Conservation (phyloP, 371 early-diverging fungal species). For the Mortierella sp. region DNA sequence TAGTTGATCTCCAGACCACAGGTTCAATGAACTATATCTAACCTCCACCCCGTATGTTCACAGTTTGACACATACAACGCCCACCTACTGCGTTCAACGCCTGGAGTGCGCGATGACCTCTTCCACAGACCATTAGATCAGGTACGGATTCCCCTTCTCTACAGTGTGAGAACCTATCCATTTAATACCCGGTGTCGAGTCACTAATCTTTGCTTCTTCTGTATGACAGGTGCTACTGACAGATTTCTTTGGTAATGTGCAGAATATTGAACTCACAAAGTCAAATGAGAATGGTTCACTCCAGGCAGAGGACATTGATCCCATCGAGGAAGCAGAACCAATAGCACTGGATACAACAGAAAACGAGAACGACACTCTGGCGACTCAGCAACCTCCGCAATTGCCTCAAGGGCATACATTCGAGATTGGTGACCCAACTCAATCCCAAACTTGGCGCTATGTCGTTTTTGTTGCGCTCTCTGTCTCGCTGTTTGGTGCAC, state of each 20-base stretch:
- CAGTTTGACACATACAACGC: constrained; percentile 85
- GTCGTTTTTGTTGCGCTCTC: constrained; percentile 31
- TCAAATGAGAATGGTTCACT: constrained; percentile 31
- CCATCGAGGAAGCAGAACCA: constrained; percentile 7
- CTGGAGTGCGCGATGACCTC: constrained; percentile 86
- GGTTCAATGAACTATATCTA: too few species aligned
- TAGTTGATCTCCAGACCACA: too few species aligned
- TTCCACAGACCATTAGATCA: constrained; percentile 78
- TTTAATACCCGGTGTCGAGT: too few species aligned
- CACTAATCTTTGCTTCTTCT: neutral
- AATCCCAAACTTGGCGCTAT: constrained; percentile 35
- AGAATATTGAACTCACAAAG: constrained; percentile 83
- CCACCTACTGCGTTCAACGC: constrained; percentile 78
- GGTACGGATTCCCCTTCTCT: constrained; percentile 41
- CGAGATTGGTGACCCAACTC: constrained; percentile 44
- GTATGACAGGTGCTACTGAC: constrained; percentile 76
- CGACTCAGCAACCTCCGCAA: neutral
- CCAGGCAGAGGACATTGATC: neutral
- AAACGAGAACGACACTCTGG: neutral
- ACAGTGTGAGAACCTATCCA: too few species aligned
- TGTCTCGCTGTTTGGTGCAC: constrained; percentile 22
- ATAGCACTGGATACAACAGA: constrained; percentile 3
- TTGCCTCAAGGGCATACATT: constrained; percentile 30
- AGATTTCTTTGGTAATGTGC: constrained; percentile 95
- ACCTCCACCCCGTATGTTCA: neutral